Evolutionary conservation across 805 yeast species (phyloP), one percentile per base, ranked within the genome.

Genomic region (Grigorovia transvaalensis): DNA sequence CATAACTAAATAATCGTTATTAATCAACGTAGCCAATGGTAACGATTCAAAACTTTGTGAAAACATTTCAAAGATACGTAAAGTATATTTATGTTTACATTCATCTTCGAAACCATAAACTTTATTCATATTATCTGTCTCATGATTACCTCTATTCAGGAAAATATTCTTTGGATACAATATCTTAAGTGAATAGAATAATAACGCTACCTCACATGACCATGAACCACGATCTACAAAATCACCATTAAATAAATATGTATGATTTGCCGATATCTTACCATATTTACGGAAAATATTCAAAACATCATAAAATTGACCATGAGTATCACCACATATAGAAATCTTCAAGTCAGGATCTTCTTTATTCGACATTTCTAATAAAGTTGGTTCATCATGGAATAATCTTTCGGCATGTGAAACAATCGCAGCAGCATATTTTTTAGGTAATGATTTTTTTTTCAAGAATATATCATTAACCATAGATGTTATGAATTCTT

Each of bases 161-260:
- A 71, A 89, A 46, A 91, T 67, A 46, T 77, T 74, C 2, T 71
- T 62, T 15, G 99, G 99, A 61, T 77, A 84, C 38, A 84, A 68
- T 40, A 89, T 73, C 70, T 93, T 93, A 67, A 87, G 77, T 12
- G 83, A 75, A 66, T 86, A 89, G 45, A 88, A 75, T 33, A 85
- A 73, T 47, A 93, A 71, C 1, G 96, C 96, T 47, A 93, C 96
- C 66, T 93, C 99, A 64, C 96, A 87, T 4, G 97, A 88, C 98
- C 99, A 91, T 17, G 96, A 86, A 6, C 99, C 99, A 63, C 99
- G 77, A 67, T 93, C 99, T 4, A 93, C 99, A 70, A 93, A 91
- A 70, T 93, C 99, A 45, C 99, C 99, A 63, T 93, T 93, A 73
- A 93, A 91, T 47, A 93, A 69, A 64, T 87, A 93, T 4, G 81